A percentile compares a stretch with the other conserved stretches of the same genome.
phyloP scores from a whole-genome alignment of 148 eudicot species.

The Tetragonia tetragonoides region DNA sequence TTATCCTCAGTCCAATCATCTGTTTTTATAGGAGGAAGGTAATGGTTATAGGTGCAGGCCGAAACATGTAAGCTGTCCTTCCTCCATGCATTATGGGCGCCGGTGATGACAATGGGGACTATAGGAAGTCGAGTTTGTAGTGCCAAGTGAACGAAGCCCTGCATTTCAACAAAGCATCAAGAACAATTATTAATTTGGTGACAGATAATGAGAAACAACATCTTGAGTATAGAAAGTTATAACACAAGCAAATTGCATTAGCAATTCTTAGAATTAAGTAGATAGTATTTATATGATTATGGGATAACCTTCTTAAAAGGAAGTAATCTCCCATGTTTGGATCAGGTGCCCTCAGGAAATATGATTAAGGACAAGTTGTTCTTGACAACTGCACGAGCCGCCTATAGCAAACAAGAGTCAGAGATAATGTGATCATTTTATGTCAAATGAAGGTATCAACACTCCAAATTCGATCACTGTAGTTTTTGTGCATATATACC shows the following conservation, averaged over 20 bases:
- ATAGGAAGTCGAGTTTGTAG: constrained; percentile 35
- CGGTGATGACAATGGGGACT: constrained; percentile 35
- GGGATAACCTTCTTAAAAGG: constrained; percentile 43
- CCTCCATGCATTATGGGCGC: constrained; percentile 39
- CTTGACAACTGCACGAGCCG: constrained; percentile 31
- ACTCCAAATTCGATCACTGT: too few species aligned
- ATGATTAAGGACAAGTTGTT: constrained; percentile 40
- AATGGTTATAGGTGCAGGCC: constrained; percentile 36
- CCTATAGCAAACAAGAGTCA: constrained; percentile 19
- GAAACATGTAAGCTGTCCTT: constrained; percentile 36
- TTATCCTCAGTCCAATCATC: constrained; percentile 35
- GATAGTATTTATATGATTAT: too few species aligned
- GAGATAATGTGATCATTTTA: not conserved
- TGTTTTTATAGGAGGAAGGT: constrained; percentile 38
- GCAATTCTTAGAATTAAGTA: not conserved
- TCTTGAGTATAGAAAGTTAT: not conserved
- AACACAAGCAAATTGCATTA: not conserved
- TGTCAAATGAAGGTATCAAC: not conserved
- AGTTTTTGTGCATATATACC: constrained; percentile 21
- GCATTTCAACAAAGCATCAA: not conserved
- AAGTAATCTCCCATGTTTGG: constrained; percentile 35
- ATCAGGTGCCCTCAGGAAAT: constrained; percentile 44
- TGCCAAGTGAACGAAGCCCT: constrained; percentile 49
- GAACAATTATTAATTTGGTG: not conserved
- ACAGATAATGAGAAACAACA: not conserved